phyloP scores from a whole-genome alignment of 257 asterid species.

The Primulina tabacum region DNA sequence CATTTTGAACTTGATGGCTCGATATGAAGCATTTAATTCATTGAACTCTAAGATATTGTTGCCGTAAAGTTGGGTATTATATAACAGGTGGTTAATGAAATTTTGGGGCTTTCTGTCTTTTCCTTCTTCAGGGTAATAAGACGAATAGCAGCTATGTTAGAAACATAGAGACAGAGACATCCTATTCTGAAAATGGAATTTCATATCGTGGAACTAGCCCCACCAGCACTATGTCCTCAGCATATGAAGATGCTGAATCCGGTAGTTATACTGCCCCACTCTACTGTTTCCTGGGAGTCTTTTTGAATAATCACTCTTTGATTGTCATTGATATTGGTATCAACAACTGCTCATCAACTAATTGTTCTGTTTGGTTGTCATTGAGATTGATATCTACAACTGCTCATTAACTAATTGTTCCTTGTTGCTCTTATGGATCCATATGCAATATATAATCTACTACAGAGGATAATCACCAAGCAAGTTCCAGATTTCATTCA shows the following conservation, averaged over 20 bases:
- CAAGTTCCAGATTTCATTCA: conserved; percentile 51
- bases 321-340: conserved; percentile 9
- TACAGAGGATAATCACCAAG: conserved; percentile 67
- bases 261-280: conserved; percentile 42
- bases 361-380: conserved; percentile 8
- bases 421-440: conserved; percentile 25
- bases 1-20: background rate
- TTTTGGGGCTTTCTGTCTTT: background rate
- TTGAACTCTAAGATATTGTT: conserved; percentile 15
- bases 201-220: conserved; percentile 69
- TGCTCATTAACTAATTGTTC: conserved; percentile 14
- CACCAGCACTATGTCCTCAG: conserved; percentile 76
- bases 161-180: conserved; percentile 42
- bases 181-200: conserved; percentile 61
- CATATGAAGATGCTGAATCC: conserved; percentile 83
- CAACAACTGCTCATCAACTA: conserved; percentile 9
- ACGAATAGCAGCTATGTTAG: conserved; percentile 41
- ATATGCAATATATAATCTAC: conserved; percentile 21
- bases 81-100: background rate
- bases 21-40: conserved; percentile 1
- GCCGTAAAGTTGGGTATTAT: conserved; percentile 15
- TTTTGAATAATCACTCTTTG: background rate
- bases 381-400: conserved; percentile 13
- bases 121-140: conserved; percentile 69
- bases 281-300: background rate